Percentiles rank a stretch among this genome's conserved stretches.
phyloP scores from a whole-genome alignment of 768 basidiomycete species.

The Mycena sanguinolenta region DNA sequence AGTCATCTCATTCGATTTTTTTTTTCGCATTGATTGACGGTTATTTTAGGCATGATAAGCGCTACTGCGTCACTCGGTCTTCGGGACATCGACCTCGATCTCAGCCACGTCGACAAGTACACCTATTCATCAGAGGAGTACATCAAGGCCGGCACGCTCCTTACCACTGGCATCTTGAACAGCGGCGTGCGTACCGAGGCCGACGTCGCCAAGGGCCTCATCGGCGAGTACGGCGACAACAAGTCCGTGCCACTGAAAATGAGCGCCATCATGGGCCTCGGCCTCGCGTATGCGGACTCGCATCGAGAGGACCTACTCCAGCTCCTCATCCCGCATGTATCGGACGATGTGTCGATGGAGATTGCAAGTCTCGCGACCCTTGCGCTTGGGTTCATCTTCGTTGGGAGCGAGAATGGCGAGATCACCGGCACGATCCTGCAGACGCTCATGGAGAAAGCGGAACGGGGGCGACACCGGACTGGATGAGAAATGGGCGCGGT shows the following conservation, averaged over 20 bases:
- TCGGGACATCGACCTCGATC: conserved; percentile 96
- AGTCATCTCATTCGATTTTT: conserved; percentile 31
- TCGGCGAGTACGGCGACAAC: conserved; percentile 91
- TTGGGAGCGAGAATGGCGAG: conserved; percentile 95
- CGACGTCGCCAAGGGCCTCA: conserved; percentile 91
- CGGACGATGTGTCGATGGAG: conserved; percentile 93
- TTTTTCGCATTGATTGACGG: background rate
- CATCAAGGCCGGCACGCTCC: conserved; percentile 96
- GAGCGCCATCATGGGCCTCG: conserved; percentile 92
- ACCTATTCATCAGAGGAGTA: conserved; percentile 96
- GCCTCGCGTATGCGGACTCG: conserved; percentile 93
- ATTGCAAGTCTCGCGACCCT: conserved; percentile 88
- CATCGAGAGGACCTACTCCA: conserved; percentile 87
- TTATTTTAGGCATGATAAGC: conserved; percentile 86
- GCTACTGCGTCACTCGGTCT: conserved; percentile 96
- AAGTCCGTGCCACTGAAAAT: conserved; percentile 87
- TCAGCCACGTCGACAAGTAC: conserved; percentile 96
- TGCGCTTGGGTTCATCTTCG: conserved; percentile 93
- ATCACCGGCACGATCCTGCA: conserved; percentile 91
- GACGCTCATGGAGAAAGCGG: conserved; percentile 85
- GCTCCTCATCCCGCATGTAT: conserved; percentile 82
- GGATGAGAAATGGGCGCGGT: conserved; percentile 94
- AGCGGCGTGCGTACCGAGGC: conserved; percentile 91
- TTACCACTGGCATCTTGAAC: conserved; percentile 95
- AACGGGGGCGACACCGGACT: conserved; percentile 77